These are phyloP conservation scores for Sugiyamaella americana DNA, from an alignment of 805 yeast species.

Conservation along the genomic window DNA sequence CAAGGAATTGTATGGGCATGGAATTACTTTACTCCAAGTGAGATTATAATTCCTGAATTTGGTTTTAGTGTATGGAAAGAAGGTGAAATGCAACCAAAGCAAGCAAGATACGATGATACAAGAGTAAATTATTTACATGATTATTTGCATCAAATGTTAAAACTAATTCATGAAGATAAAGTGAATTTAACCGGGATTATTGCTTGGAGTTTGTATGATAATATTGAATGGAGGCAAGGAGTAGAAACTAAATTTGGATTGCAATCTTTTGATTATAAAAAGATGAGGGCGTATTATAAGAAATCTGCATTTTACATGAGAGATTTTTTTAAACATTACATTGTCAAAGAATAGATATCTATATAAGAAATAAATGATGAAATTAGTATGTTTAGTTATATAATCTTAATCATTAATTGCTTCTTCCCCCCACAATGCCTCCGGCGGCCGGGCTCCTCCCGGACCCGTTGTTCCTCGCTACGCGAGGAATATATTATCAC, in stretches of 20 bases:
- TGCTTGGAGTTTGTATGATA: slow-evolving; percentile 34
- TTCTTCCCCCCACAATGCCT: too few species aligned
- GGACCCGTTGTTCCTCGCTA: too few species aligned
- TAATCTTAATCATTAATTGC: not conserved
- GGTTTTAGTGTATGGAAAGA: slow-evolving; percentile 35
- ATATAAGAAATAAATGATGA: not conserved
- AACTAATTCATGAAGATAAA: slow-evolving; percentile 24
- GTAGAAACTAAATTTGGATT: slow-evolving; percentile 18
- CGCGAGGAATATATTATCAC: too few species aligned
- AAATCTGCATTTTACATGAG: slow-evolving; percentile 21
- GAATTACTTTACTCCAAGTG: slow-evolving; percentile 26
- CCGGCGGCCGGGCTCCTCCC: too few species aligned
- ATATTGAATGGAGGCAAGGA: slow-evolving; percentile 34
- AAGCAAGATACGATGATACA: slow-evolving; percentile 29
- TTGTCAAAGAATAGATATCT: not conserved
- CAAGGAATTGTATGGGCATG: slow-evolving; percentile 20
- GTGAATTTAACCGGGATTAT: slow-evolving; percentile 31
- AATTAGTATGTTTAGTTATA: not conserved
- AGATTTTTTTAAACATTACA: slow-evolving; percentile 14
- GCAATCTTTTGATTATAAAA: slow-evolving; percentile 19
- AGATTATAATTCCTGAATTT: slow-evolving; percentile 31
- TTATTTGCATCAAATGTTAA: slow-evolving; percentile 28
- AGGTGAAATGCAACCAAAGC: slow-evolving; percentile 24
- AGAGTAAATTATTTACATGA: slow-evolving; percentile 31
- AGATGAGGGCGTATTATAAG: slow-evolving; percentile 16